Evolutionary conservation across 2,329 filamentous ascomycete genomes (phyloP).

Genomic region (Ilyonectria robusta): DNA sequence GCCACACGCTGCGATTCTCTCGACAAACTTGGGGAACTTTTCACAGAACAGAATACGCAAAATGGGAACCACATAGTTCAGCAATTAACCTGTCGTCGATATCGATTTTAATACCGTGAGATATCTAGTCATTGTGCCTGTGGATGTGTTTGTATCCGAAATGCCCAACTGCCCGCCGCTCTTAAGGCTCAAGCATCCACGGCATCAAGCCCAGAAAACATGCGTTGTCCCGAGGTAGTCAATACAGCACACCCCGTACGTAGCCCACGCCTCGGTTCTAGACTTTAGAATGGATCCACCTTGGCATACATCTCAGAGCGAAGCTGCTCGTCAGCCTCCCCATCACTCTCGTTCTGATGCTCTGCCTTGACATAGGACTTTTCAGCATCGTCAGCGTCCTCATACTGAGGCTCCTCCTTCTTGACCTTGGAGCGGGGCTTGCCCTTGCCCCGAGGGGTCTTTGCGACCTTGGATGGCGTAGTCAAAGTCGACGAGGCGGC

Average conservation of each 20-base stretch:
- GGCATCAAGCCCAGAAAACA: neutral
- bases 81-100: neutral
- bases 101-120: neutral
- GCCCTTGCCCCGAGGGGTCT: conserved; percentile 47
- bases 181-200: neutral
- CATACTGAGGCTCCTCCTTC: conserved; percentile 39
- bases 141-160: neutral
- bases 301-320: conserved; percentile 20
- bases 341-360: conserved; percentile 34
- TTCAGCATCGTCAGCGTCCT: conserved; percentile 37
- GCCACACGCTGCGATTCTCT: neutral
- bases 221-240: neutral
- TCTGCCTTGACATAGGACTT: conserved; percentile 36
- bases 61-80: too few relatives aligned
- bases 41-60: neutral
- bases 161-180: neutral
- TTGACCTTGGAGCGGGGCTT: conserved; percentile 42
- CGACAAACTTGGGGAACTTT: neutral
- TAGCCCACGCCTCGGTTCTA: neutral
- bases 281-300: conserved; percentile 31
- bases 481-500: conserved; percentile 3
- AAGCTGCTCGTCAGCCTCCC: conserved; percentile 23
- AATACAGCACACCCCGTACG: neutral
- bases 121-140: neutral
- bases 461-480: conserved; percentile 50